phyloP scores from a whole-genome alignment of 1,139 yeast species.

The Taiozyma onychis region DNA sequence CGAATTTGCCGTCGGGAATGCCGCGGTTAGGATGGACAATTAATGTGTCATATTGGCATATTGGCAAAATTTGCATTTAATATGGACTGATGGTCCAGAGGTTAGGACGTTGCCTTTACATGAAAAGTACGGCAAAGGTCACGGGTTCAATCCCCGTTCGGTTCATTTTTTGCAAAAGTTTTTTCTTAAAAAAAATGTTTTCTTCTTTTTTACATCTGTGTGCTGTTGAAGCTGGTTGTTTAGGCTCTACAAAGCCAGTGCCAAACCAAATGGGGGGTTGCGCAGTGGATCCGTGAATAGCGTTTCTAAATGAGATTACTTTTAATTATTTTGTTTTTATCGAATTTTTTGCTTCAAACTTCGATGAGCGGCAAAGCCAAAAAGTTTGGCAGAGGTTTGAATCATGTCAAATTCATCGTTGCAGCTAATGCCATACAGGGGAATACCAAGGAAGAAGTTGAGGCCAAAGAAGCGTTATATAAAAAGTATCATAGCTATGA shows the following conservation, averaged over 20 bases:
- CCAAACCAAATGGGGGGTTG: too few relatives aligned
- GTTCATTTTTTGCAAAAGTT: constrained; percentile 10
- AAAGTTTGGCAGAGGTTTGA: constrained; percentile 12
- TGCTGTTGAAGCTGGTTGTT: too few relatives aligned
- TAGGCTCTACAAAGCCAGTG: too few relatives aligned
- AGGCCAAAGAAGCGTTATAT: constrained; percentile 20
- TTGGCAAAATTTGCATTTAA: neutral
- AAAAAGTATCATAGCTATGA: constrained; percentile 25
- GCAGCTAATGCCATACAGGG: constrained; percentile 24
- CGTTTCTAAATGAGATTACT: too few relatives aligned
- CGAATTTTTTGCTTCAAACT: too few relatives aligned
- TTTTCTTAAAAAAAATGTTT: neutral
- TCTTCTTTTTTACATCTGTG: too few relatives aligned
- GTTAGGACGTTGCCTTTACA: constrained; percentile 24
- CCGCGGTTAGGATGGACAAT: neutral
- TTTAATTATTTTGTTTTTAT: too few relatives aligned
- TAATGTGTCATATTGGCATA: too few relatives aligned
- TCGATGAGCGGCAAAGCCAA: constrained; percentile 5
- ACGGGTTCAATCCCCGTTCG: constrained; percentile 23
- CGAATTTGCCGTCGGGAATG: neutral
- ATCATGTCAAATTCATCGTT: constrained; percentile 25
- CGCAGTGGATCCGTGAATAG: too few relatives aligned
- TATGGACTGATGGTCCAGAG: constrained; percentile 22
- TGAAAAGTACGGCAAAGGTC: constrained; percentile 17
- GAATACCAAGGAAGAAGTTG: constrained; percentile 28